A percentile compares a stretch with the other conserved stretches of the same genome.
phyloP scores from a whole-genome alignment of 116 monocot genomes.

The Zostera marina region DNA sequence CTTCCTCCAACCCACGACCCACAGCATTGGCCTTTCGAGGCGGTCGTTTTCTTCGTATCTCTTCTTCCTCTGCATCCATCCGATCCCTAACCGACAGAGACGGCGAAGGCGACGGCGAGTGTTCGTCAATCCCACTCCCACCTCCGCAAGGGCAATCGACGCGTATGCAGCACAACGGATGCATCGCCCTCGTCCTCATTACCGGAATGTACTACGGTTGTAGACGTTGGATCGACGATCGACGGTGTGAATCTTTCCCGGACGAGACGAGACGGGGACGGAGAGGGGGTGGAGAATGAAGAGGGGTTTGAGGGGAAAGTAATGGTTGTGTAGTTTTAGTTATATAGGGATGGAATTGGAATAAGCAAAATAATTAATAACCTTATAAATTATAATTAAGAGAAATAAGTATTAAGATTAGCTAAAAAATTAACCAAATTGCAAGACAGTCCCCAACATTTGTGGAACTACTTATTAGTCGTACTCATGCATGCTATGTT shows the following conservation, averaged over 20 bases:
- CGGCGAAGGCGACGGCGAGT: neutral
- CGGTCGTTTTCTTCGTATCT: neutral
- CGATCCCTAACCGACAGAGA: neutral
- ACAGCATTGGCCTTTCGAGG: neutral
- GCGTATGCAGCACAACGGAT: conserved; percentile 8
- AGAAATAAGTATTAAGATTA: neutral
- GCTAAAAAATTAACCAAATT: too few relatives aligned
- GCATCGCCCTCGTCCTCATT: conserved; percentile 6
- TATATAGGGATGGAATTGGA: neutral
- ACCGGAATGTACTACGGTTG: neutral
- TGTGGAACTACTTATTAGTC: too few relatives aligned
- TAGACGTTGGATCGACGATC: neutral
- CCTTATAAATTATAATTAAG: neutral
- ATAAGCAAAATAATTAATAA: neutral
- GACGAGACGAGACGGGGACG: too few relatives aligned
- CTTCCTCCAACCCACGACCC: conserved; percentile 3
- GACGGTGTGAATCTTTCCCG: neutral
- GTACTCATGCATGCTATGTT: too few relatives aligned
- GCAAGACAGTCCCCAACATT: too few relatives aligned
- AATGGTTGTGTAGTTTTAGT: neutral
- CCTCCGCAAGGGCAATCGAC: conserved; percentile 18
- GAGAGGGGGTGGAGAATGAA: neutral
- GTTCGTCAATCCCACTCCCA: neutral
- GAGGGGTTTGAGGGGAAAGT: neutral
- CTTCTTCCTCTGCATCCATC: neutral